Evolutionary conservation across 176 grass and related monocot species (phyloP).

Genomic region (Rhynchospora breviuscula): DNA sequence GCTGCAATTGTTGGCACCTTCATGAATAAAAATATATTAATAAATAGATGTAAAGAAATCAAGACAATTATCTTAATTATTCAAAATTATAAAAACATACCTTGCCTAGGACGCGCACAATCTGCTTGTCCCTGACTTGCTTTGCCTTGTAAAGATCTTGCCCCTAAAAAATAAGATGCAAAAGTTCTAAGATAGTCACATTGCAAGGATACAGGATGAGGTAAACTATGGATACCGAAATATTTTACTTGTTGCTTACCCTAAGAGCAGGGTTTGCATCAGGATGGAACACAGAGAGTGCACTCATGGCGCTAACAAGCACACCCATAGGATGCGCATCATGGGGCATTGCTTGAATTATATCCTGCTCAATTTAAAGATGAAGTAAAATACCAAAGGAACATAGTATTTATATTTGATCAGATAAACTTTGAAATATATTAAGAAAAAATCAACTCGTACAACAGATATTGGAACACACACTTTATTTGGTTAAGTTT

Average conservation of each 20-base stretch:
- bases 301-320: constrained; percentile 90
- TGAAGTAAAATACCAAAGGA: not conserved
- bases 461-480: not conserved
- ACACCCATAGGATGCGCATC: constrained; percentile 98
- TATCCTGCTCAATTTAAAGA: constrained; percentile 46
- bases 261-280: constrained; percentile 97
- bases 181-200: not conserved
- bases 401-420: not conserved
- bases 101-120: constrained; percentile 90
- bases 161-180: constrained; percentile 41
- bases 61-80: not conserved
- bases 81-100: constrained; percentile 34
- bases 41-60: not conserved
- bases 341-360: constrained; percentile 97
- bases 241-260: constrained; percentile 43
- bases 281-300: constrained; percentile 94
- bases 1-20: constrained; percentile 83
- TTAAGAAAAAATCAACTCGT: not conserved
- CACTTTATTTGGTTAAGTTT: not conserved
- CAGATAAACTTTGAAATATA: not conserved
- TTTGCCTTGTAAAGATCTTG: constrained; percentile 91
- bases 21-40: not conserved
- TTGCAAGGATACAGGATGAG: not conserved
- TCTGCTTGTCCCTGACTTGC: constrained; percentile 92
- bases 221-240: not conserved